Base-by-base conservation (phyloP, 2,329 filamentous ascomycete genomes). In the Albifimbria verrucaria region DNA sequence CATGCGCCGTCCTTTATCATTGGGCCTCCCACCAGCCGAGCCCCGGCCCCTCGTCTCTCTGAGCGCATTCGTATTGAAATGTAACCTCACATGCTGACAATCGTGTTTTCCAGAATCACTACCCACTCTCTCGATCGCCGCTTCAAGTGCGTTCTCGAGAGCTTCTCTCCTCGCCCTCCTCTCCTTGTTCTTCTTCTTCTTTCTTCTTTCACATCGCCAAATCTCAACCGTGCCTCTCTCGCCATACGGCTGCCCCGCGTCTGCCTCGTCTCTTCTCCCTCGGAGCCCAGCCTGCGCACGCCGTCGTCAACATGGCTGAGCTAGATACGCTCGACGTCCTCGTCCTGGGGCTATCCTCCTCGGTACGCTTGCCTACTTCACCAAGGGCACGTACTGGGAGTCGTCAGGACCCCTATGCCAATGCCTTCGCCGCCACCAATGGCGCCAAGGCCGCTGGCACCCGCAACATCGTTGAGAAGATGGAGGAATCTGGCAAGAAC, bases 401-500 rank as follows among this genome's bases (percentile, higher is more conserved):
- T 96, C 50, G 81, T 83, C 60, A 94, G 69, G 92, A 97, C 69
- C 90, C 93, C 22, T 96, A 96, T 72, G 89, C 90, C 61, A 83
- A 80, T 65, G 85, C 88, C 49, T 84, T 91, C 64, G 80, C 86
- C 63, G 85, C 83, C 69, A 82, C 83, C 67, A 83, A 81, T 72
- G 84, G 81, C 59, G 79, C 80, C 59, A 95, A 90, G 76, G 80
- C 88, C 10, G 90, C 87, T 62, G 92, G 92, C 77, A 93, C 92
- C 55, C 82, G 94, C 62, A 92, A 97, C 72, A 92, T 99, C 58
- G 69, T 97, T 55, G 90, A 97, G 80, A 96, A 96, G 77, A 89
- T 99, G 86, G 90, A 97, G 21, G 92, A 97, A 77, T 87, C 85
- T 11, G 88, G 87, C 72, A 99, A 97, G 79, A 97, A 99, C 77